These are phyloP conservation scores for Gossypium aridum DNA, from an alignment of 441 rosid genomes.

Conservation along the genomic window DNA sequence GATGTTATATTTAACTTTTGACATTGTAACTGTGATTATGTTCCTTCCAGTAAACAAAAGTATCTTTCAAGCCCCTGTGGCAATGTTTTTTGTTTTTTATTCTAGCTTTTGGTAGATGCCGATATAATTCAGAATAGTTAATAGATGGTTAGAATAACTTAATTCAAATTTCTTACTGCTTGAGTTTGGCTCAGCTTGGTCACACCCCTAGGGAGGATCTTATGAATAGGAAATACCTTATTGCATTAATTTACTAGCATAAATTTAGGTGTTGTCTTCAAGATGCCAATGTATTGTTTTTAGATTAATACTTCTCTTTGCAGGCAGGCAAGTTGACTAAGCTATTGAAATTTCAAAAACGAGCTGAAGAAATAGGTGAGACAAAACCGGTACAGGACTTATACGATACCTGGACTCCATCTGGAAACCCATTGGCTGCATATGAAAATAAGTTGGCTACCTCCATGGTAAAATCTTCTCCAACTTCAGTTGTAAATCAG, in stretches of 20 bases:
- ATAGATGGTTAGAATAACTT: background rate
- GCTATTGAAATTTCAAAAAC: constrained; percentile 36
- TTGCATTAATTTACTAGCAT: background rate
- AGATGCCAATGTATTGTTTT: background rate
- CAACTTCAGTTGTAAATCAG: constrained; percentile 36
- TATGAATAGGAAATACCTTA: background rate
- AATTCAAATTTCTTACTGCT: background rate
- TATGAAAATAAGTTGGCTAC: constrained; percentile 38
- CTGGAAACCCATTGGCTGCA: constrained; percentile 34
- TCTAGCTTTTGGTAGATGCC: background rate
- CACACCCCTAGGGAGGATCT: background rate
- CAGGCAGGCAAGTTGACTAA: constrained; percentile 54
- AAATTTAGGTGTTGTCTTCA: background rate
- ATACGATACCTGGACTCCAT: constrained; percentile 42
- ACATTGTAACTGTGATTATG: background rate
- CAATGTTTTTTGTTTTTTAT: background rate
- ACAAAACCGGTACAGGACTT: constrained; percentile 31
- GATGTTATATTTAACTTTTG: background rate
- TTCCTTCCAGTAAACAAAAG: background rate
- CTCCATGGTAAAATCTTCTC: constrained; percentile 28
- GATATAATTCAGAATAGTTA: background rate
- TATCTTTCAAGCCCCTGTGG: background rate
- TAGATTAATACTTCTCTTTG: constrained; percentile 9
- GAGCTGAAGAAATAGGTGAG: constrained; percentile 36
- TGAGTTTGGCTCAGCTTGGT: background rate